Evolutionary conservation across 768 basidiomycete species (phyloP), one percentile per base, ranked within the genome.

Genomic region (Pisolithus marmoratus): DNA sequence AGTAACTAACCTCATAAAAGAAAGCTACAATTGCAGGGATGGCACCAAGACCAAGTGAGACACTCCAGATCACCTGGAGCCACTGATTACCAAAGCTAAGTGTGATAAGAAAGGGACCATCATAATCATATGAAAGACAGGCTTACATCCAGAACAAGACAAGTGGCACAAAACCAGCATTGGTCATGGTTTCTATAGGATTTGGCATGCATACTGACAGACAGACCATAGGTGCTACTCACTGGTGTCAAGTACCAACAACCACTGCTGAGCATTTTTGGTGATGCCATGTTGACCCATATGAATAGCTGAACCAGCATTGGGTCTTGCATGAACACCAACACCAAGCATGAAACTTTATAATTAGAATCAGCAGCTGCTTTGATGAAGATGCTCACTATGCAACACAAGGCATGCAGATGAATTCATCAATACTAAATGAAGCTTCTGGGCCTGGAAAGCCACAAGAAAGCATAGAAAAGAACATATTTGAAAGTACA

Each of bases 241-340:
- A 91, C 93, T 96, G 8, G 94, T 95, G 14, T 92, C 90, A 24
- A 91, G 77, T 5, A 87, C 83, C 61, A 95, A 86, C 82, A 91
- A 90, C 48, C 85, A 72, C 64, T 95, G 86, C 61, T 92, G 94
- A 5, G 87, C 78, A 49, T 83, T 83, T 70, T 89, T 90, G 57
- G 68, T 74, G 60, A 95, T 85, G 8, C 79, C 82, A 8, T 80
- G 74, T 65, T 90, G 87, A 91, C 88, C 61, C 91, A 89, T 62
- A 8, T 85, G 87, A 5, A 91, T 87, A 17, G 92, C 90, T 0
- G 86, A 87, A 24, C 93, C 93, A 56, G 89, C 90, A 8, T 92
- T 92, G 57, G 94, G 94, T 65, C 90, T 89, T 7, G 87, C 89
- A 5, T 90, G 90, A 0, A 94, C 78, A 23, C 94, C 93, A 50